Evolutionary conservation across 1,284 basidiomycete genomes (phyloP).

Genomic region (Cutaneotrichosporon spelunceum): DNA sequence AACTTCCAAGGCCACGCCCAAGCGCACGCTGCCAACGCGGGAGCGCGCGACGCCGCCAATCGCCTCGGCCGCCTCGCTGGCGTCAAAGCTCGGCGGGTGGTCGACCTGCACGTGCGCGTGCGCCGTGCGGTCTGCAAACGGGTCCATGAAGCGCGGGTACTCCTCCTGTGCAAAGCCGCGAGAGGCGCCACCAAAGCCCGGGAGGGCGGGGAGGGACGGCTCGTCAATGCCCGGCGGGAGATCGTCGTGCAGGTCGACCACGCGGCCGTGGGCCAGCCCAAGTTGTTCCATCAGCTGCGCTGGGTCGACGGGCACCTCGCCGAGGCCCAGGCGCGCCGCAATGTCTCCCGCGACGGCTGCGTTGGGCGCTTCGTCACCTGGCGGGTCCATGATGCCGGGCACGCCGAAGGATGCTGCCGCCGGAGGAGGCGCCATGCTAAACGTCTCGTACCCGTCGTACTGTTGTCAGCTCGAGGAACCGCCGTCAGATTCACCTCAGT

Average conservation of each 20-base stretch:
- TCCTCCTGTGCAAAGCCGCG: neutral
- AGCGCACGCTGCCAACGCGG: slow-evolving; percentile 13
- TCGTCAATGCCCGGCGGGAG: slow-evolving; percentile 52
- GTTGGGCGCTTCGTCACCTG: slow-evolving; percentile 29
- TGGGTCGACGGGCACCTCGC: slow-evolving; percentile 10
- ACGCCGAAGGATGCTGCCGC: slow-evolving; percentile 43
- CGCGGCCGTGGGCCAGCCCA: slow-evolving; percentile 48
- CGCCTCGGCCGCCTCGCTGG: slow-evolving; percentile 47
- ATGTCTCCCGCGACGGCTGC: slow-evolving; percentile 36
- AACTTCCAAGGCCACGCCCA: neutral
- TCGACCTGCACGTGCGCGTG: slow-evolving; percentile 13
- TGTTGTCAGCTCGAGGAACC: slow-evolving; percentile 18
- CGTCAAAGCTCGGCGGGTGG: slow-evolving; percentile 46
- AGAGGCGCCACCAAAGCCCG: slow-evolving; percentile 24
- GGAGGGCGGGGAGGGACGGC: slow-evolving; percentile 50
- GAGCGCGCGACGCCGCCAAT: slow-evolving; percentile 22
- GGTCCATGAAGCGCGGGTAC: slow-evolving; percentile 10
- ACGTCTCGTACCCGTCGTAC: slow-evolving; percentile 53
- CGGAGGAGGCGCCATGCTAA: slow-evolving; percentile 48
- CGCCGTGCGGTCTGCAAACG: neutral
- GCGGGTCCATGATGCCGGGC: slow-evolving; percentile 48
- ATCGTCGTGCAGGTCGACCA: slow-evolving; percentile 51
- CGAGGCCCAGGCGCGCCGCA: slow-evolving; percentile 33
- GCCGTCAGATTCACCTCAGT: slow-evolving; percentile 37
- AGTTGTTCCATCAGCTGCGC: slow-evolving; percentile 47